Conservation (phyloP, 2,329 filamentous ascomycete species). For the Blumeria graminis region DNA sequence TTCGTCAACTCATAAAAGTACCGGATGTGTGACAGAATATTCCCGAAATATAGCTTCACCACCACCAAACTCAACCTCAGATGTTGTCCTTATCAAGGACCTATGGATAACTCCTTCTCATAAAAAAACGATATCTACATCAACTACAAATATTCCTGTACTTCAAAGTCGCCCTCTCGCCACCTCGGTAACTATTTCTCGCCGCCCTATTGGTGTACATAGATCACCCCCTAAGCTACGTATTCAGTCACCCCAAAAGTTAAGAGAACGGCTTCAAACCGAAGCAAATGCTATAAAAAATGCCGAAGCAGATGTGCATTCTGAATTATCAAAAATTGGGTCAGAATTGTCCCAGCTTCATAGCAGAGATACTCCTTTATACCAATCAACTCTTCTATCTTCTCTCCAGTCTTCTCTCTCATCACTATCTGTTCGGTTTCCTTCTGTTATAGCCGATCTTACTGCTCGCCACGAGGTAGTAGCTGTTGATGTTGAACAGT, state of each 20-base stretch:
- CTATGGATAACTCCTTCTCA: constrained; percentile 10
- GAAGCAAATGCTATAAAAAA: constrained; percentile 54
- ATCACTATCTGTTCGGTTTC: constrained; percentile 43
- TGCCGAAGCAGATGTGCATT: constrained; percentile 43
- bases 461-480: constrained; percentile 36
- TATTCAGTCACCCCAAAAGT: constrained; percentile 46
- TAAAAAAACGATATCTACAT: constrained; percentile 9
- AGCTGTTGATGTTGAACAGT: constrained; percentile 45
- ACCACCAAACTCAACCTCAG: constrained; percentile 5
- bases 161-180: constrained; percentile 8
- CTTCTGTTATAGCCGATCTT: constrained; percentile 32
- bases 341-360: constrained; percentile 44
- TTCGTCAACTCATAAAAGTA: constrained; percentile 7
- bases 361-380: constrained; percentile 17
- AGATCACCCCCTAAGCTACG: constrained; percentile 25
- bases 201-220: constrained; percentile 2
- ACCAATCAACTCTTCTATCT: constrained; percentile 4
- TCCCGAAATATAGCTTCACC: constrained; percentile 11
- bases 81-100: constrained; percentile 10
- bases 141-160: constrained; percentile 14
- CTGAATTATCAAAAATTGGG: constrained; percentile 57
- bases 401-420: constrained; percentile 33
- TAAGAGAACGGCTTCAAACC: constrained; percentile 63
- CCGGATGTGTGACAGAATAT: constrained; percentile 12
- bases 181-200: constrained; percentile 3